These are phyloP conservation scores for Psilocybe sp. DNA, from an alignment of 768 basidiomycete genomes.

Conservation along the genomic window DNA sequence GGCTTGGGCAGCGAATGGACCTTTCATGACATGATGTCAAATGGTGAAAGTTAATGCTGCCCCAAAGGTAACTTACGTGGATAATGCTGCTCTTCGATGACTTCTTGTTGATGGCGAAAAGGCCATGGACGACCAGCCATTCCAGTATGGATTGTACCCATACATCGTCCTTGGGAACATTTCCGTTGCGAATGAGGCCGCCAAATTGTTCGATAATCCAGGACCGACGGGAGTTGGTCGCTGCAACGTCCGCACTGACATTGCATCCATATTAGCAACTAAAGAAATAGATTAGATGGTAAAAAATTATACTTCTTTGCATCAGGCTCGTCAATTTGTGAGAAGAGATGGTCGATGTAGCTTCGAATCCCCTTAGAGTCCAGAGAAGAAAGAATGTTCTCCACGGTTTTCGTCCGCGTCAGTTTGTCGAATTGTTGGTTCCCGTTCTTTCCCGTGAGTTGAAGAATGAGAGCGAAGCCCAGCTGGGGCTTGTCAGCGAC, in stretches of 20 bases:
- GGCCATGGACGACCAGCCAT: constrained; percentile 79
- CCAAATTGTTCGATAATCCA: constrained; percentile 91
- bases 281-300: constrained; percentile 12
- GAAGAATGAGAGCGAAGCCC: constrained; percentile 82
- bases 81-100: constrained; percentile 59
- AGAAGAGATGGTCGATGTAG: constrained; percentile 73
- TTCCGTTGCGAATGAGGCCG: constrained; percentile 73
- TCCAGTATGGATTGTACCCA: constrained; percentile 77
- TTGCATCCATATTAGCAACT: constrained; percentile 2
- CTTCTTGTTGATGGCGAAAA: constrained; percentile 75
- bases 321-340: constrained; percentile 53
- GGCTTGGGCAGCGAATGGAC: constrained; percentile 61
- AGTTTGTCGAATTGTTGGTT: constrained; percentile 87
- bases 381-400: constrained; percentile 76
- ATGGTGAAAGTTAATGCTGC: background rate
- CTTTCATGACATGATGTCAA: constrained; percentile 33
- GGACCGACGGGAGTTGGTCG: constrained; percentile 52
- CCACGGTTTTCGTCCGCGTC: constrained; percentile 91
- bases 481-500: constrained; percentile 74
- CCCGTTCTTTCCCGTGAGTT: constrained; percentile 81
- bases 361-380: constrained; percentile 68
- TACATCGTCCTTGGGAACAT: constrained; percentile 74
- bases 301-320: constrained; percentile 40
- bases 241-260: constrained; percentile 41
- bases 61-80: constrained; percentile 47